phyloP scores from a whole-genome alignment of 169 alveolate species.

The Plasmodium gonderi region DNA sequence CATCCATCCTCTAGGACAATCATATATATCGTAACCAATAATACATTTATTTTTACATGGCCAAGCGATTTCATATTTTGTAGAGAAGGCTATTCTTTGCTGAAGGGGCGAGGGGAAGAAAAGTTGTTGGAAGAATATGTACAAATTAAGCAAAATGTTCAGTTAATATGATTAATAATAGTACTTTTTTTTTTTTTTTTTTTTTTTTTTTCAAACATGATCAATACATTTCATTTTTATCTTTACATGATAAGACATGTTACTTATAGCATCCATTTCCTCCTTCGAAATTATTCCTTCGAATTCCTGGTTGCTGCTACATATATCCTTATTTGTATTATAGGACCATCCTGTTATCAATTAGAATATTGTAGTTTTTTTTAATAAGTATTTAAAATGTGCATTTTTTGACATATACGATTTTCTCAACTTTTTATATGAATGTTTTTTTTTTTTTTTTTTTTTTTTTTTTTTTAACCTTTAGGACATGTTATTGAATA shows the following conservation, averaged over 20 bases:
- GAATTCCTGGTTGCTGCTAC: conserved; percentile 15
- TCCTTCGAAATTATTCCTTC: conserved; percentile 59
- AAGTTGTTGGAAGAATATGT: too few relatives aligned
- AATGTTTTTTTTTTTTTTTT: neutral
- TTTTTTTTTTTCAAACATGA: neutral
- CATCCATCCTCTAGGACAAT: conserved; percentile 63
- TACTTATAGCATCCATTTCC: conserved; percentile 51
- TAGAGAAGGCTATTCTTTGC: conserved; percentile 65
- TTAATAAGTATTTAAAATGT: neutral
- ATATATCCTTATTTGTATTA: conserved; percentile 18
- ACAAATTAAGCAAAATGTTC: too few relatives aligned
- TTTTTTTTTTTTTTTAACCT: conserved; percentile 15
- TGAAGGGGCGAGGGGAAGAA: neutral
- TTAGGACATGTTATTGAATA: conserved; percentile 70
- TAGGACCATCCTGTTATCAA: conserved; percentile 61
- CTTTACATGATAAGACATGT: conserved; percentile 56
- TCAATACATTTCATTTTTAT: neutral
- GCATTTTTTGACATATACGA: neutral
- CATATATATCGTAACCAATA: conserved; percentile 38
- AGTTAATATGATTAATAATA: too few relatives aligned
- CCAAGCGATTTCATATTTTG: conserved; percentile 71
- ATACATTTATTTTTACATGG: conserved; percentile 64
- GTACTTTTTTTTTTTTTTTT: too few relatives aligned
- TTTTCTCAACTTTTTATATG: neutral
- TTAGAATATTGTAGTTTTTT: neutral